Conservation (phyloP, 306 rosid species). For the Vicia sativa region DNA sequence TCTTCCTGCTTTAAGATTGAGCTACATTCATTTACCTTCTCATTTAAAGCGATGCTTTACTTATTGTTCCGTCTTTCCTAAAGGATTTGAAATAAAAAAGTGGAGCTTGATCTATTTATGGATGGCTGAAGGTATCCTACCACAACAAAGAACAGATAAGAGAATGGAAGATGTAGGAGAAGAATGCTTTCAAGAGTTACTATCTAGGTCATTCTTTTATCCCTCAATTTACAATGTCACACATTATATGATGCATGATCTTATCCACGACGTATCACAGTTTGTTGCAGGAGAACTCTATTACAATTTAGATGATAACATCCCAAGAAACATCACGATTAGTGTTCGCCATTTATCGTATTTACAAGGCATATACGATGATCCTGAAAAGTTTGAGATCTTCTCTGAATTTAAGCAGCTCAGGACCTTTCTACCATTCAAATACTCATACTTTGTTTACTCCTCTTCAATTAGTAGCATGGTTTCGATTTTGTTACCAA, state of each 20-base stretch:
- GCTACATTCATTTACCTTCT: slow-evolving; percentile 29
- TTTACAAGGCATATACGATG: slow-evolving; percentile 22
- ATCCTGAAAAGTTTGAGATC: slow-evolving; percentile 31
- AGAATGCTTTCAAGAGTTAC: slow-evolving; percentile 39
- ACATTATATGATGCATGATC: slow-evolving; percentile 41
- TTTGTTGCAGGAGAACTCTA: slow-evolving; percentile 19
- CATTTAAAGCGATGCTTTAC: slow-evolving; percentile 39
- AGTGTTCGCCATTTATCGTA: slow-evolving; percentile 42
- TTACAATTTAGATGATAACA: slow-evolving; percentile 6
- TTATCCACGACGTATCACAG: slow-evolving; percentile 46
- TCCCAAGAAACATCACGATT: not conserved
- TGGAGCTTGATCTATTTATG: slow-evolving; percentile 37
- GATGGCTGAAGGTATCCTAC: slow-evolving; percentile 54
- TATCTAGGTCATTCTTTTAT: slow-evolving; percentile 42
- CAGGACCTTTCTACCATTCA: slow-evolving; percentile 30
- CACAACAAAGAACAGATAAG: slow-evolving; percentile 4
- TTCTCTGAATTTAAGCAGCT: slow-evolving; percentile 14
- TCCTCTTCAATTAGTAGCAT: slow-evolving; percentile 25
- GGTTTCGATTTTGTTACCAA: slow-evolving; percentile 21
- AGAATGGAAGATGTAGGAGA: slow-evolving; percentile 40
- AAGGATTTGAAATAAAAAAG: slow-evolving; percentile 34
- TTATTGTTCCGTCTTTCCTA: slow-evolving; percentile 39
- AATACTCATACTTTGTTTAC: not conserved
- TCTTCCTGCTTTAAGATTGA: slow-evolving; percentile 43
- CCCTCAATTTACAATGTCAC: slow-evolving; percentile 1